Percentiles rank a stretch among this genome's conserved stretches.
phyloP scores from a whole-genome alignment of 2,329 filamentous ascomycete species.

The Alternaria arborescens region DNA sequence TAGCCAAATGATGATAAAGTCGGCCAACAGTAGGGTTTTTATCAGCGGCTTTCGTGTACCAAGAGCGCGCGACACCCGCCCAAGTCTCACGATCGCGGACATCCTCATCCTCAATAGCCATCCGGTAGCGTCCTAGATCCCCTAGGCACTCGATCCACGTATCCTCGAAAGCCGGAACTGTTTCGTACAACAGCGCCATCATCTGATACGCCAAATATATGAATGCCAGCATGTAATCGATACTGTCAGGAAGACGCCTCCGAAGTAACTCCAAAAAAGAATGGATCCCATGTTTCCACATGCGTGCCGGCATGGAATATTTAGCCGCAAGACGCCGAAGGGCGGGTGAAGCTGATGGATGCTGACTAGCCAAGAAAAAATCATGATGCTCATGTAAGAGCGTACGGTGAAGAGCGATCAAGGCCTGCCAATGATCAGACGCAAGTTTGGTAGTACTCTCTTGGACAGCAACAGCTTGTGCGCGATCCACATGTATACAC shows the following conservation, averaged over 20 bases:
- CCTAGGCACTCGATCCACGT: conserved; percentile 96
- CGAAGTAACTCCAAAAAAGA: conserved; percentile 75
- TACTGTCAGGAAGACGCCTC: conserved; percentile 75
- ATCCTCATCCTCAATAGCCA: conserved; percentile 90
- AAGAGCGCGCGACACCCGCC: conserved; percentile 80
- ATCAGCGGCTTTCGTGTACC: conserved; percentile 83
- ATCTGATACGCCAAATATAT: conserved; percentile 90
- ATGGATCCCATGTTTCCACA: conserved; percentile 95
- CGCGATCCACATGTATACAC: conserved; percentile 82
- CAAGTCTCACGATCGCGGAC: conserved; percentile 79
- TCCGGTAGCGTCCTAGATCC: conserved; percentile 83
- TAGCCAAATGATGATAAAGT: conserved; percentile 88
- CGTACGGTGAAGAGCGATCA: conserved; percentile 83
- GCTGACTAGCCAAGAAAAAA: conserved; percentile 82
- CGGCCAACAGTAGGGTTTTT: conserved; percentile 77
- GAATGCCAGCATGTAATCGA: conserved; percentile 91
- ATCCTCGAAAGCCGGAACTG: conserved; percentile 80
- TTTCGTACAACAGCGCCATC: conserved; percentile 87
- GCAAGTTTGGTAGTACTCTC: conserved; percentile 56
- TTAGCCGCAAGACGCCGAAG: conserved; percentile 76
- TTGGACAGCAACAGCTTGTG: conserved; percentile 64
- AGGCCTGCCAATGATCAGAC: conserved; percentile 81
- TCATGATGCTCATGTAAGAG: conserved; percentile 74
- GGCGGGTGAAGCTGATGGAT: conserved; percentile 74
- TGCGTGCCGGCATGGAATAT: conserved; percentile 89